Conservation (phyloP, 352 stramenopile species). For the Globisporangium cystogenes region DNA sequence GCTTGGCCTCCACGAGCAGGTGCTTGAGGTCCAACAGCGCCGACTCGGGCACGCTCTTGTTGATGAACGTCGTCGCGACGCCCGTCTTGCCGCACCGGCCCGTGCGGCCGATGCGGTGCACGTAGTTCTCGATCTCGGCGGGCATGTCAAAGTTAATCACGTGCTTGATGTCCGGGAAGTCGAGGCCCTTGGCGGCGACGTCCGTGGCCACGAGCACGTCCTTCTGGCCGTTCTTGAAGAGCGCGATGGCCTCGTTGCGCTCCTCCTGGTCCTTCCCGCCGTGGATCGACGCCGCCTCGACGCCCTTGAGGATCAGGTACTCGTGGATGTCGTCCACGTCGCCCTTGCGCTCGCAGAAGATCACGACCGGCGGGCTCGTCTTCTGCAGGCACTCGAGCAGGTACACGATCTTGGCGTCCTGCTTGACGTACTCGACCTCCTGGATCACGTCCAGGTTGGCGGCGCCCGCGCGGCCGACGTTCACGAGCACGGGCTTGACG, state of each 20-base stretch:
- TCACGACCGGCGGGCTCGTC: constrained; percentile 96
- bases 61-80: constrained; percentile 99
- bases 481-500: constrained; percentile 97
- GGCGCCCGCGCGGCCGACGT: constrained; percentile 96
- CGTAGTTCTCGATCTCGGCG: constrained; percentile 99
- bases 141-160: constrained; percentile 99
- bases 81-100: constrained; percentile 97
- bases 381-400: constrained; percentile 98
- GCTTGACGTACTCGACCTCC: constrained; percentile 98
- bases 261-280: constrained; percentile 98
- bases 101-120: constrained; percentile 98
- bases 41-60: constrained; percentile 94
- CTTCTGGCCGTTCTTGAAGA: constrained; percentile 93
- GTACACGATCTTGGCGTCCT: constrained; percentile 99
- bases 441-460: constrained; percentile 99
- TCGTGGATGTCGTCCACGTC: constrained; percentile 99
- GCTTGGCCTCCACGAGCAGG: constrained; percentile 97
- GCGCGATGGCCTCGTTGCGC: constrained; percentile 94
- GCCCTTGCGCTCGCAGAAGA: constrained; percentile 97
- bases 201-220: constrained; percentile 99
- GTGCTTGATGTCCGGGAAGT: constrained; percentile 99
- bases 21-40: constrained; percentile 98
- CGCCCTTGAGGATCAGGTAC: constrained; percentile 97
- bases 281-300: constrained; percentile 96
- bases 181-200: constrained; percentile 97